phyloP scores from a whole-genome alignment of 2,329 filamentous ascomycete genomes.

The Colletotrichum destructivum region DNA sequence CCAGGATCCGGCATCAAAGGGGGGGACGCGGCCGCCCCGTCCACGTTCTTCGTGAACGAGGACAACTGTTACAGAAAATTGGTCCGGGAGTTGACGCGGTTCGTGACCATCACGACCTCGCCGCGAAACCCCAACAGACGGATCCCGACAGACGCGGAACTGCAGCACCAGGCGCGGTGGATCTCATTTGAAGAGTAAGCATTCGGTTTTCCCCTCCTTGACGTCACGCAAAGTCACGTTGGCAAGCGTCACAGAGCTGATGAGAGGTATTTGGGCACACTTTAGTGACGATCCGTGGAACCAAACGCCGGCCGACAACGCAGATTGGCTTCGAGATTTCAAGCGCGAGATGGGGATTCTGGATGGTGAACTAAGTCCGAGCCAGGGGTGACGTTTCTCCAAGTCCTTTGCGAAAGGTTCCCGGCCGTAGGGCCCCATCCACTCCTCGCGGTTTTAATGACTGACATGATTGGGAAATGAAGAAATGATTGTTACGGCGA shows the following conservation, averaged over 20 bases:
- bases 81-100: conserved; percentile 34
- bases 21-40: background rate
- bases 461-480: too few species aligned
- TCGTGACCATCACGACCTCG: conserved; percentile 47
- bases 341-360: conserved; percentile 34
- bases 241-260: background rate
- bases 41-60: conserved; percentile 44
- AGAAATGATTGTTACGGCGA: background rate
- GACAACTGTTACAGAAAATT: conserved; percentile 47
- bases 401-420: too few species aligned
- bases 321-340: conserved; percentile 49
- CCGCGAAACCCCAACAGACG: conserved; percentile 49
- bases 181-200: conserved; percentile 51
- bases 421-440: too few species aligned
- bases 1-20: background rate
- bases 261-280: too few species aligned
- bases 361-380: background rate
- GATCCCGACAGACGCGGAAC: conserved; percentile 53
- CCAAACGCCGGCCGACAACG: conserved; percentile 55
- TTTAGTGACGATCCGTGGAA: conserved; percentile 56
- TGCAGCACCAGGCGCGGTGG: conserved; percentile 52
- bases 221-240: too few species aligned
- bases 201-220: background rate
- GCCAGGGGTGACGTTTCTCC: background rate
- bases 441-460: too few species aligned